These are phyloP conservation scores for Globisporangium paroecandrum DNA, from an alignment of 352 stramenopile genomes.

Conservation along the genomic window DNA sequence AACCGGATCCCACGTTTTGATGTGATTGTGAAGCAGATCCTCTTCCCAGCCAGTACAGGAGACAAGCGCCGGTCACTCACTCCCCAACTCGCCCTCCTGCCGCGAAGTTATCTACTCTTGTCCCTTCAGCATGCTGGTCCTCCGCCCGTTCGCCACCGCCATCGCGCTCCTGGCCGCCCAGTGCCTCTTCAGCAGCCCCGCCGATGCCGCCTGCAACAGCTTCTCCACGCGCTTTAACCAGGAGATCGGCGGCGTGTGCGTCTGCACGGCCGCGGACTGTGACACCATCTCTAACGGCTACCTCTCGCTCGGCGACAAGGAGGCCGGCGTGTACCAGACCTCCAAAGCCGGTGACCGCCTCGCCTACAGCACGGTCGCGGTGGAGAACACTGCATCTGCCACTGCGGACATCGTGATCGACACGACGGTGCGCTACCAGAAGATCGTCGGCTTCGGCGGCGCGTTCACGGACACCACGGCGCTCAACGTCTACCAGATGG, in stretches of 20 bases:
- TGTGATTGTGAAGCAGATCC: not conserved
- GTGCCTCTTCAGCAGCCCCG: slow-evolving; percentile 11
- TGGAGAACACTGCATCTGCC: slow-evolving; percentile 18
- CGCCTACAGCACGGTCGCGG: slow-evolving; percentile 32
- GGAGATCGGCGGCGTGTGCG: slow-evolving; percentile 46
- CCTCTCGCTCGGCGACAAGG: slow-evolving; percentile 27
- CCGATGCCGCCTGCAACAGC: slow-evolving; percentile 17
- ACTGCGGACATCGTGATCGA: slow-evolving; percentile 47
- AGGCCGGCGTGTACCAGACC: slow-evolving; percentile 50
- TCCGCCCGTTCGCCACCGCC: slow-evolving; percentile 12
- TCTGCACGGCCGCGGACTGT: slow-evolving; percentile 47
- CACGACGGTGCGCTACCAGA: slow-evolving; percentile 54
- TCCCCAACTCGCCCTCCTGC: slow-evolving; percentile 11
- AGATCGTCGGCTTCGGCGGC: slow-evolving; percentile 86
- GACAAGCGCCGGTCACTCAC: not conserved
- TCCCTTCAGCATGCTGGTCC: slow-evolving; percentile 13
- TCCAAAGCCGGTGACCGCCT: slow-evolving; percentile 47
- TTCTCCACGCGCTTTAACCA: slow-evolving; percentile 44
- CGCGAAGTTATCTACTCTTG: slow-evolving; percentile 2
- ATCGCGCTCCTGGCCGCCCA: slow-evolving; percentile 16
- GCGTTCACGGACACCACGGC: slow-evolving; percentile 86
- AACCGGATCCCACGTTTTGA: not conserved
- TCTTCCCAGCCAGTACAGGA: not conserved
- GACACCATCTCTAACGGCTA: slow-evolving; percentile 55
- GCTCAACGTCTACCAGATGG: slow-evolving; percentile 76